These are phyloP conservation scores for Monilinia aucupariae DNA, from an alignment of 2,329 filamentous ascomycete genomes.

Conservation along the genomic window DNA sequence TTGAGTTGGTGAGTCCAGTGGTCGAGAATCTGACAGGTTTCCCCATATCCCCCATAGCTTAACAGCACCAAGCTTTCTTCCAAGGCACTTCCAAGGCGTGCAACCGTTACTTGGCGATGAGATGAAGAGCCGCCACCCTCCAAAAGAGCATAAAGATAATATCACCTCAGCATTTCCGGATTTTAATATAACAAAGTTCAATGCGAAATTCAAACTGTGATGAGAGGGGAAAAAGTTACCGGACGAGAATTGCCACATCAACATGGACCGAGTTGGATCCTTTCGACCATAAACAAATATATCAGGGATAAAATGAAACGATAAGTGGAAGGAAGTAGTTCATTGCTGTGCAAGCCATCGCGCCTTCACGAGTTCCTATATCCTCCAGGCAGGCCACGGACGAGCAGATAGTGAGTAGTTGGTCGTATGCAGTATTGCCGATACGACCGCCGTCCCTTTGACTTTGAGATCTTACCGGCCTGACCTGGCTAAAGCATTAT, in stretches of 20 bases:
- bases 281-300: neutral
- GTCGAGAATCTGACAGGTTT: too few species aligned
- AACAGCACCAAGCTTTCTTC: constrained; percentile 15
- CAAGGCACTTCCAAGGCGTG: constrained; percentile 9
- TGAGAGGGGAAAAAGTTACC: neutral
- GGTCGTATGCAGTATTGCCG: too few species aligned
- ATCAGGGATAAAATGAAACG: constrained; percentile 4
- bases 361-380: neutral
- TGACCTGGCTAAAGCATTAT: too few species aligned
- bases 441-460: too few species aligned
- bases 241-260: neutral
- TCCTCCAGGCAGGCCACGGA: too few species aligned
- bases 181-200: neutral
- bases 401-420: too few species aligned
- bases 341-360: neutral
- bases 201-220: neutral
- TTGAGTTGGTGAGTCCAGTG: too few species aligned
- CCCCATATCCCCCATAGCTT: constrained; percentile 3
- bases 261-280: neutral
- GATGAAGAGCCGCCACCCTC: constrained; percentile 6
- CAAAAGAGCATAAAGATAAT: neutral
- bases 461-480: too few species aligned
- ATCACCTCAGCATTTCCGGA: neutral
- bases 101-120: constrained; percentile 13
- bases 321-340: neutral